phyloP scores from a whole-genome alignment of 169 alveolate species.

The Cryptosporidium muris region DNA sequence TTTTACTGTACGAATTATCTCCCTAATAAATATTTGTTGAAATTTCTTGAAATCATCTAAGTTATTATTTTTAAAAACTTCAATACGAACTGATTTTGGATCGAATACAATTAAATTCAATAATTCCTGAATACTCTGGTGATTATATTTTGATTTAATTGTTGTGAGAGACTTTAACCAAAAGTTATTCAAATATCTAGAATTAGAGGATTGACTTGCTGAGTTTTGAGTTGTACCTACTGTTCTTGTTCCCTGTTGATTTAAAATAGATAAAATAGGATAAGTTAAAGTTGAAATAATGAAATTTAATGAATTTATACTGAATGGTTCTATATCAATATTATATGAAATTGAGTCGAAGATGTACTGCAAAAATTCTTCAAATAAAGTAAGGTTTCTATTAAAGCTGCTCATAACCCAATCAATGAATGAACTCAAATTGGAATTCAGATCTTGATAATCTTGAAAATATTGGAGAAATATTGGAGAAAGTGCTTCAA shows the following conservation, averaged over 20 bases:
- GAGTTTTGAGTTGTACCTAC: slow-evolving; percentile 20
- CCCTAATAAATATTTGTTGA: slow-evolving; percentile 9
- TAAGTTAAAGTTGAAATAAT: slow-evolving; percentile 2
- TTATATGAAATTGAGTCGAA: too few relatives aligned
- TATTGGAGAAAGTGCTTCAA: slow-evolving; percentile 19
- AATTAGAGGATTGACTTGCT: too few relatives aligned
- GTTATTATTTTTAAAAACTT: slow-evolving; percentile 19
- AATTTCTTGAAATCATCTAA: slow-evolving; percentile 11
- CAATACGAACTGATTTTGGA: slow-evolving; percentile 39
- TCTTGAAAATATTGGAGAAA: slow-evolving; percentile 38
- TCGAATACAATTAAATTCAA: slow-evolving; percentile 27
- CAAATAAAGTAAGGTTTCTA: too few relatives aligned
- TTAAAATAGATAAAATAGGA: slow-evolving; percentile 32
- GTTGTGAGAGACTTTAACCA: too few relatives aligned
- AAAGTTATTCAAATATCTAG: too few relatives aligned
- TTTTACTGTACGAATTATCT: slow-evolving; percentile 15
- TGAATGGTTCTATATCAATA: background rate
- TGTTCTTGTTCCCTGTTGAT: background rate
- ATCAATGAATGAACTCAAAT: slow-evolving; percentile 1
- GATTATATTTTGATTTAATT: too few relatives aligned
- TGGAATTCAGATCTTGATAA: slow-evolving; percentile 10
- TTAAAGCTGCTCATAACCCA: slow-evolving; percentile 9
- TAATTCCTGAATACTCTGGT: slow-evolving; percentile 30
- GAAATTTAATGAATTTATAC: slow-evolving; percentile 24
- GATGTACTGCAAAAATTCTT: too few relatives aligned